Percentiles rank a stretch among this genome's conserved stretches.
Conservation (phyloP, 345 rosid species). For the Rhodamnia rubescens region DNA sequence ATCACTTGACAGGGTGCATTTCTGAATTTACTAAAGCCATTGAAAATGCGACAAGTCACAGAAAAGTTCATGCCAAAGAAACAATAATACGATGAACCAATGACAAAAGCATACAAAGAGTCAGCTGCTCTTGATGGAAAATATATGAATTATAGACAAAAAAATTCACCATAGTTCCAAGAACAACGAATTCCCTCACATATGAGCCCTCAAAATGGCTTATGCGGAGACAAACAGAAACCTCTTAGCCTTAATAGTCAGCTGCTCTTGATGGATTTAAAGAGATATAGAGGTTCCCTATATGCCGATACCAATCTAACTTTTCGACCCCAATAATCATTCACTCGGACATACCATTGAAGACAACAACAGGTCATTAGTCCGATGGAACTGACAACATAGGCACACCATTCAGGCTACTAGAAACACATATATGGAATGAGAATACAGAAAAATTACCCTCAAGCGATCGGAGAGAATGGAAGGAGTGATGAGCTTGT, state of each 20-base stretch:
- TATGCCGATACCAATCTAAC: neutral
- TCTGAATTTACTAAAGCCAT: neutral
- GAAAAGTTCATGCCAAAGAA: neutral
- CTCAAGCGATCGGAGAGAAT: constrained; percentile 42
- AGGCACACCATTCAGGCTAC: neutral
- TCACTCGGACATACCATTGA: neutral
- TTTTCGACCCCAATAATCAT: neutral
- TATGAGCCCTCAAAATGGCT: neutral
- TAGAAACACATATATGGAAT: neutral
- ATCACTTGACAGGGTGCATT: neutral
- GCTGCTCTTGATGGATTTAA: neutral
- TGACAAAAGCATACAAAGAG: neutral
- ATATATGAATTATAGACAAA: neutral
- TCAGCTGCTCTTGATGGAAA: neutral
- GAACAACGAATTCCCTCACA: neutral
- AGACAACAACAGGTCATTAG: neutral
- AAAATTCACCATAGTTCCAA: neutral
- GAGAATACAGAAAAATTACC: constrained; percentile 12
- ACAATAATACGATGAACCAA: neutral
- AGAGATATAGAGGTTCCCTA: neutral
- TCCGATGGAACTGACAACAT: neutral
- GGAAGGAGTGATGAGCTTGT: constrained; percentile 37
- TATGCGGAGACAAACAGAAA: neutral
- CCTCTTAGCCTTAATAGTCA: neutral
- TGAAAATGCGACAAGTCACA: neutral